A percentile compares a stretch with the other conserved stretches of the same genome.
phyloP scores from a whole-genome alignment of 148 eudicot species.

The Camellia granthamiana region DNA sequence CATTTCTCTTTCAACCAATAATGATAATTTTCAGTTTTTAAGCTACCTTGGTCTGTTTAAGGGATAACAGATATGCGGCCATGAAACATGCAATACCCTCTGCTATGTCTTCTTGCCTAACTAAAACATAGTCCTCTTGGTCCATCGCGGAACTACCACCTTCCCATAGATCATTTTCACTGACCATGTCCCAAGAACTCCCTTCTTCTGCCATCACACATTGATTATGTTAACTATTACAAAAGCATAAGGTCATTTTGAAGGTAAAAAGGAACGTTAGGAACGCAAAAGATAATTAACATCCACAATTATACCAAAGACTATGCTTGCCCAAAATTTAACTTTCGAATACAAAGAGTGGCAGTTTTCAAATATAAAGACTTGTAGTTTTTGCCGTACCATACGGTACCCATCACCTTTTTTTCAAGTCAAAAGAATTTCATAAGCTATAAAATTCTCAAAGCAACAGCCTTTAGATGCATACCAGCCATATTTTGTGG shows the following conservation, averaged over 20 bases:
- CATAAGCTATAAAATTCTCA: background rate
- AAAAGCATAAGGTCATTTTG: background rate
- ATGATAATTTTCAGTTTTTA: background rate
- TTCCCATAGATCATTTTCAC: constrained; percentile 86
- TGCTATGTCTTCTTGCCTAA: constrained; percentile 88
- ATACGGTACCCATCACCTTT: background rate
- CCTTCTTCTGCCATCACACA: constrained; percentile 66
- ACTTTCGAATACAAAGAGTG: background rate
- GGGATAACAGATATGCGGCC: constrained; percentile 84
- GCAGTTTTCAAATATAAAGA: background rate
- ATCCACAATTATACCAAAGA: background rate
- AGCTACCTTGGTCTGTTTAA: constrained; percentile 78
- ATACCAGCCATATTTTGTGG: constrained; percentile 57
- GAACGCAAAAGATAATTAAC: background rate
- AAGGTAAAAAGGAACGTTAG: background rate
- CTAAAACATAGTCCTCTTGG: constrained; percentile 81
- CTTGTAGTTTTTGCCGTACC: background rate
- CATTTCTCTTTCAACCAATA: background rate
- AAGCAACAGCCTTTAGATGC: constrained; percentile 8
- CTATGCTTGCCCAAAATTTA: background rate
- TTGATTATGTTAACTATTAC: background rate
- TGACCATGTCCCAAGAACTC: constrained; percentile 90
- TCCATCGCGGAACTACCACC: constrained; percentile 46
- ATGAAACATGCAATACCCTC: constrained; percentile 94
- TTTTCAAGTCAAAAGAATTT: background rate